Base-by-base conservation (phyloP, 371 early-diverging fungal species). In the Apophysomyces trapeziformis region DNA sequence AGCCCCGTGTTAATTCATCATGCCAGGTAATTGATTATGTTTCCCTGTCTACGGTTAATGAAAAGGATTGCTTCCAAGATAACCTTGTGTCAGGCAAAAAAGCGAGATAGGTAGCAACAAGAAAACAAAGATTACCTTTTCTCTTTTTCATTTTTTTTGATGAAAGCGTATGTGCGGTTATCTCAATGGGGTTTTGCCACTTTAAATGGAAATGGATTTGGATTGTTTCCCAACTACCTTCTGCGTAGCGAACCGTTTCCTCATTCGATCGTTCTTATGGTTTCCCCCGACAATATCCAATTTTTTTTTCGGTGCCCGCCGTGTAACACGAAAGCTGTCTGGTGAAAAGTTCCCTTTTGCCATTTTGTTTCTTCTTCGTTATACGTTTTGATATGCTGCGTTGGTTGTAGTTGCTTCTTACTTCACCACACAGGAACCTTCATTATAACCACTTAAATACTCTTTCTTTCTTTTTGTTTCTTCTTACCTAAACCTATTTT, bases 381-480 rank as follows among this genome's bases (percentile, higher is more conserved):
- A 18, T 50, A 21, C 54, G 7, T 26, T 6, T 50, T 50, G 54
- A 50, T 50, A 50, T 50, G 54, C 54, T 26, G 54, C 16, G 54
- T 50, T 50, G 54, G 54, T 50, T 50, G 54, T 50, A 50, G 54
- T 50, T 5, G 6, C 13, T 45, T 41, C 41, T 50, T 50, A 50
- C n/a, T 21, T 50, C 54, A 21, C 54, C 54, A 21, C 54, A 50
- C 54, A 8, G 5, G n/a, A 18, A 21, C 4, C 9, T 18, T 18
- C 8, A 50, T 18, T 5, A 50, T 11, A 50, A 8, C 41, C 21
- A 50, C 32, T 26, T 2, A 26, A 26, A 26, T 26, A 26, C 32
- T 26, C 32, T 26, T 26, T 26, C 32, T 26, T 26, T 26, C 32
- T 26, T 26, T 26, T 26, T 26, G 32, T 26, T 50, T 21, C 21